Evolutionary conservation across 495 filamentous ascomycete genomes (phyloP).

Genomic region (Aspergillus sclerotioniger): DNA sequence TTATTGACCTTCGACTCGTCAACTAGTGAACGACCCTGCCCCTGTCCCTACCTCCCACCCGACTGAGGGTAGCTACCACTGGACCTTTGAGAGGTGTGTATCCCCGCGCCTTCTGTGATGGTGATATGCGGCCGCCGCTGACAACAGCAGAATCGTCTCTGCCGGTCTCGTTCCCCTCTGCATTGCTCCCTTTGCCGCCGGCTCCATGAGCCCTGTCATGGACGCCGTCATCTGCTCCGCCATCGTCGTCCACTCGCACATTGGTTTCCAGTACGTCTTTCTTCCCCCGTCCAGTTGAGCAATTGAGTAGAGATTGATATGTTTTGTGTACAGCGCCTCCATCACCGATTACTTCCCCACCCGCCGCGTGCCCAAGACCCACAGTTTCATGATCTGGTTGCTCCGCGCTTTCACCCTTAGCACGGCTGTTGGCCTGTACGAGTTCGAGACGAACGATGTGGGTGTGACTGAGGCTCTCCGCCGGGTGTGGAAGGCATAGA

Average conservation of each 20-base stretch:
- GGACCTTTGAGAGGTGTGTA: slow-evolving; percentile 85
- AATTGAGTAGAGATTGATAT: neutral
- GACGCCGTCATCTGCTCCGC: slow-evolving; percentile 83
- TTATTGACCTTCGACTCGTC: slow-evolving; percentile 23
- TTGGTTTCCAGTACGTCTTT: slow-evolving; percentile 74
- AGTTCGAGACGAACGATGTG: slow-evolving; percentile 99
- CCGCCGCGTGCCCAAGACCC: slow-evolving; percentile 63
- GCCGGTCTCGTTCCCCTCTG: slow-evolving; percentile 80
- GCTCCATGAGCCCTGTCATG: slow-evolving; percentile 82
- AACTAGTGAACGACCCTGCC: slow-evolving; percentile 85
- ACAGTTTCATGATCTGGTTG: slow-evolving; percentile 66
- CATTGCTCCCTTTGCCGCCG: slow-evolving; percentile 86
- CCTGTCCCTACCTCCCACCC: slow-evolving; percentile 69
- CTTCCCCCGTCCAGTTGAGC: neutral
- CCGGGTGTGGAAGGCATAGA: slow-evolving; percentile 76
- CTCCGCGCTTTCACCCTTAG: slow-evolving; percentile 74
- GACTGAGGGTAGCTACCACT: slow-evolving; percentile 92
- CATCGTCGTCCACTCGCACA: slow-evolving; percentile 87
- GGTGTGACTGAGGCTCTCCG: slow-evolving; percentile 86
- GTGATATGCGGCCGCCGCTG: slow-evolving; percentile 6
- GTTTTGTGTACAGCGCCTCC: slow-evolving; percentile 49
- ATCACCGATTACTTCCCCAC: slow-evolving; percentile 90
- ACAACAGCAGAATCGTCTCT: slow-evolving; percentile 57
- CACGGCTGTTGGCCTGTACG: slow-evolving; percentile 87
- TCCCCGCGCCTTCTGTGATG: too few species aligned